Base-by-base conservation (phyloP, 805 yeast species). In the Metschnikowia santaceciliae region DNA sequence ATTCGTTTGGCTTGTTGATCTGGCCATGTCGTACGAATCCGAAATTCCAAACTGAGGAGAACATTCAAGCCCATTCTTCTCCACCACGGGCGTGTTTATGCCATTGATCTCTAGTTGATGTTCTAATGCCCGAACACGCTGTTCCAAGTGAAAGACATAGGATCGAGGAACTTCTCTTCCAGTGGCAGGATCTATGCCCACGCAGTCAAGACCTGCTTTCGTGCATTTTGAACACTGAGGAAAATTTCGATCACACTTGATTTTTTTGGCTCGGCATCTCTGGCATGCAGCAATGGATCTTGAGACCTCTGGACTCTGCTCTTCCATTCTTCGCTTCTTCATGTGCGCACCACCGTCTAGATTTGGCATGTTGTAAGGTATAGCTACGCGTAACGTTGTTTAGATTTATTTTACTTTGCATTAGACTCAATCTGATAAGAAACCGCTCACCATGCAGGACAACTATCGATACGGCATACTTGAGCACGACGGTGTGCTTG, bases 151-250 rank as follows among this genome's bases (percentile, higher is more conserved):
- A 19, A 81, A 77, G 3, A 89, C 80, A 61, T 87, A 86, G 2
- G 90, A 86, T 36, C 97, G 71, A 0, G 97, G 95, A 1, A 90
- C 81, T 57, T 86, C 90, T 49, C 96, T 73, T 0, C 96, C 96
- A 0, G 96, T 88, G 6, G 90, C 89, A 0, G 96, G 90, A 63
- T 91, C 97, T 3, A 88, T 67, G 0, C 95, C 89, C 3, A 89
- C 82, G 68, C 97, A 90, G 6, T 86, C 88, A 2, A 72, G 85
- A 5, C 81, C 79, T 10, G 87, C 85, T 60, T 81, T 80, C 40
- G 66, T 72, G 63, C 91, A 85, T 34, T 76, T 74, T n/a, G 78
- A 64, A 61, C 91, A 85, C 49, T 77, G 74, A 3, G 91, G 91
- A 62, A 84, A 81, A 53, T 76, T 78, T 51, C 81, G 86, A 54